These are phyloP conservation scores for Sambucus nigra DNA, from an alignment of 129 eudicot genomes.

Conservation along the genomic window DNA sequence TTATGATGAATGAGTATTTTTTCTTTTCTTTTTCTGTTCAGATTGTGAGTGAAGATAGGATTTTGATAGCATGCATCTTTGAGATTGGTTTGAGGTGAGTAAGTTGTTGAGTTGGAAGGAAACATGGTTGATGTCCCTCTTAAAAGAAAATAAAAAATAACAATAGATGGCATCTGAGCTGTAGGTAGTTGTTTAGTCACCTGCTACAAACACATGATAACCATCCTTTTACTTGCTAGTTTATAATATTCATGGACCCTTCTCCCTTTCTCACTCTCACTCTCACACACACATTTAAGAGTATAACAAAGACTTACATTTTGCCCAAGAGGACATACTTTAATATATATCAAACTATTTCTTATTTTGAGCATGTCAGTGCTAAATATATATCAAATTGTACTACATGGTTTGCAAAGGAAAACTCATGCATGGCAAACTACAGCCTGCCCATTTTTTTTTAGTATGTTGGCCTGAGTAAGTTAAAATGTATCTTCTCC, in stretches of 20 bases:
- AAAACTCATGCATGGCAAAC: no score
- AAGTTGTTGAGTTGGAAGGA: slow-evolving; percentile 15
- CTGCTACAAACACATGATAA: slow-evolving; percentile 18
- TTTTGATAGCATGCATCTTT: background rate
- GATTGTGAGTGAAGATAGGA: background rate
- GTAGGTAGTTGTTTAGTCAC: slow-evolving; percentile 42
- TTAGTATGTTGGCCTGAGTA: no score
- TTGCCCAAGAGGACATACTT: no score
- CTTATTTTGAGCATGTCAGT: no score
- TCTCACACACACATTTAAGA: no score
- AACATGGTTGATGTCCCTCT: slow-evolving; percentile 12
- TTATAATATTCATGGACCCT: slow-evolving; percentile 8
- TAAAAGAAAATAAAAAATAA: slow-evolving; percentile 8
- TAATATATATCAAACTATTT: no score
- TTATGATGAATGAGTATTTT: no score
- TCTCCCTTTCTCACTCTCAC: background rate
- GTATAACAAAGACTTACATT: no score
- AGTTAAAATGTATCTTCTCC: no score
- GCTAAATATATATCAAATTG: no score
- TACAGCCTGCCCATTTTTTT: no score
- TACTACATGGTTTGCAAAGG: no score
- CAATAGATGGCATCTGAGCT: slow-evolving; percentile 15
- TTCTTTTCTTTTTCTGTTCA: background rate
- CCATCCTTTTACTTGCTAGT: slow-evolving; percentile 18
- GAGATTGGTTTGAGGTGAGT: slow-evolving; percentile 5